Evolutionary conservation across 2,329 filamentous ascomycete genomes (phyloP).

Genomic region (Knufia petricola): DNA sequence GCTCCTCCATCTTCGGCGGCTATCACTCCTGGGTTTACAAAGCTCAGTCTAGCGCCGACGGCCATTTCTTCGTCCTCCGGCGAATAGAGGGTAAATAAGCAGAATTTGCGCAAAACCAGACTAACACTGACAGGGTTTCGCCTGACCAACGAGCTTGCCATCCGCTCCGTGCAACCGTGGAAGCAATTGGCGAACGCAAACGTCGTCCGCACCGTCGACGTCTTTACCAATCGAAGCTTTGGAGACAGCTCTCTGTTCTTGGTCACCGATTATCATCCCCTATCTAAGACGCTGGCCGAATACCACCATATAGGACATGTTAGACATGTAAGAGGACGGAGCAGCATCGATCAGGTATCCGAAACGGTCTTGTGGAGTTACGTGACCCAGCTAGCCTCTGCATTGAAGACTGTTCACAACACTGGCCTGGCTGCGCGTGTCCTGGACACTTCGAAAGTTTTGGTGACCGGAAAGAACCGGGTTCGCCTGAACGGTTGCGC

Average conservation of each 20-base stretch:
- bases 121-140: slow-evolving; percentile 54
- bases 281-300: slow-evolving; percentile 81
- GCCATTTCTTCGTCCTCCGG: slow-evolving; percentile 75
- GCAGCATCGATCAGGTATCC: slow-evolving; percentile 44
- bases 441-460: slow-evolving; percentile 77
- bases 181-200: slow-evolving; percentile 71
- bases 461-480: slow-evolving; percentile 82
- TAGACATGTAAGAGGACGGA: slow-evolving; percentile 35
- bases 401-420: slow-evolving; percentile 74
- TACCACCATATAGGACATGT: slow-evolving; percentile 48
- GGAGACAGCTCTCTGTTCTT: slow-evolving; percentile 91
- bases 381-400: slow-evolving; percentile 81
- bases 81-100: slow-evolving; percentile 60
- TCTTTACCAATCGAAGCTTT: slow-evolving; percentile 87
- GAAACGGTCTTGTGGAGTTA: slow-evolving; percentile 85
- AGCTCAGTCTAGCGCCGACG: slow-evolving; percentile 78
- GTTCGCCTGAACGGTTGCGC: slow-evolving; percentile 81
- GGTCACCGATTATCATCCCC: slow-evolving; percentile 84
- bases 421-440: slow-evolving; percentile 74
- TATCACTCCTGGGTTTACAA: slow-evolving; percentile 95
- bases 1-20: slow-evolving; percentile 62
- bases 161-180: slow-evolving; percentile 80
- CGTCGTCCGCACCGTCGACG: slow-evolving; percentile 79
- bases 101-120: neutral
- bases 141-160: slow-evolving; percentile 79